phyloP scores from a whole-genome alignment of 1,284 basidiomycete species.

The Irpex rosettiformis region DNA sequence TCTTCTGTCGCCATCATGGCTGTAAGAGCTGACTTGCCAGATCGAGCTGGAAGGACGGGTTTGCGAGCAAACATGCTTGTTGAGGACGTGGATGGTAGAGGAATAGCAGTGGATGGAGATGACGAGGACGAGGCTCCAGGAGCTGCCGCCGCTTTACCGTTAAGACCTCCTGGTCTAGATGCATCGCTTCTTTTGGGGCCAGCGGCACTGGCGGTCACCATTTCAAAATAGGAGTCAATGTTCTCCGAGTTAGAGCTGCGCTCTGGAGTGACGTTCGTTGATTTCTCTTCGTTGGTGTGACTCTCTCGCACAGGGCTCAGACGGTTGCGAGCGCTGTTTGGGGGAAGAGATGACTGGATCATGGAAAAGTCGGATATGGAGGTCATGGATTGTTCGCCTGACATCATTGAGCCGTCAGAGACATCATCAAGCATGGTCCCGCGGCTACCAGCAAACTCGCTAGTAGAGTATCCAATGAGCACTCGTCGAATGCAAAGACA shows the following conservation, averaged over 20 bases:
- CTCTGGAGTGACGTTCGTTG: constrained; percentile 22
- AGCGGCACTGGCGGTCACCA: constrained; percentile 34
- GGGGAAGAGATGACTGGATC: constrained; percentile 43
- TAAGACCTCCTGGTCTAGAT: not conserved
- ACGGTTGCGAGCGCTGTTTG: constrained; percentile 38
- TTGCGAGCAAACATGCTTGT: constrained; percentile 45
- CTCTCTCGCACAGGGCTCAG: constrained; percentile 69
- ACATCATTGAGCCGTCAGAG: constrained; percentile 59
- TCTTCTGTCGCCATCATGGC: constrained; percentile 61
- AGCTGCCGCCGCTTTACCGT: not conserved
- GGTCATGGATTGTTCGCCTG: constrained; percentile 42
- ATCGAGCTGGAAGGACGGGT: constrained; percentile 38
- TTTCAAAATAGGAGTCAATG: constrained; percentile 43
- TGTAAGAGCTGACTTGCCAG: constrained; percentile 57
- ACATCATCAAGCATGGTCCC: constrained; percentile 37
- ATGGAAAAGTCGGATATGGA: constrained; percentile 51
- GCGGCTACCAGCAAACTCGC: constrained; percentile 37
- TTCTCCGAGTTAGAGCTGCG: constrained; percentile 23
- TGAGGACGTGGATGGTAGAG: constrained; percentile 4
- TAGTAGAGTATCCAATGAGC: constrained; percentile 44
- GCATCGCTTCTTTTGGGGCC: not conserved
- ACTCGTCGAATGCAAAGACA: constrained; percentile 6
- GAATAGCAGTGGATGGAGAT: not conserved
- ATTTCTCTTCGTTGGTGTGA: constrained; percentile 25
- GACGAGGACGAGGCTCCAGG: not conserved